Conservation (phyloP, 805 yeast genomes). For the Jamesozyma gamospora region DNA sequence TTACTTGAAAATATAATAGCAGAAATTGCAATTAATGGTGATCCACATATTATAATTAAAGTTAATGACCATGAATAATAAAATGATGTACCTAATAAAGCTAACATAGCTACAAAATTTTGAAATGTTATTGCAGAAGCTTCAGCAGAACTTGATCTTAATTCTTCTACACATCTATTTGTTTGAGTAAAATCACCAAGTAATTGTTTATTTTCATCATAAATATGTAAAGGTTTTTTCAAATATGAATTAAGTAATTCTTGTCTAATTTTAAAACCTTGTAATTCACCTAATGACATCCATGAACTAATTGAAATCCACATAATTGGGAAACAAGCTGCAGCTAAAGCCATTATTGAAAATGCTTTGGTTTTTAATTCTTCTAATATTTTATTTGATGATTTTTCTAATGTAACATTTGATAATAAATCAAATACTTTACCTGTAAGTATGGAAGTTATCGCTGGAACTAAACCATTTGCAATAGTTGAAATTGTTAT, state of each 20-base stretch:
- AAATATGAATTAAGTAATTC: slow-evolving; percentile 38
- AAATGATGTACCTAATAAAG: slow-evolving; percentile 55
- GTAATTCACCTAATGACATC: slow-evolving; percentile 64
- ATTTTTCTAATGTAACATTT: neutral
- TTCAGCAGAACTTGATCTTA: slow-evolving; percentile 58
- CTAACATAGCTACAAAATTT: slow-evolving; percentile 41
- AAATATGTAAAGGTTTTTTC: slow-evolving; percentile 45
- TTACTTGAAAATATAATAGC: slow-evolving; percentile 43
- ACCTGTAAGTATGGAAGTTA: slow-evolving; percentile 57
- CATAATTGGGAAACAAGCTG: slow-evolving; percentile 33
- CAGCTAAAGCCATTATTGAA: slow-evolving; percentile 39
- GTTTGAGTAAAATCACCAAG: slow-evolving; percentile 57
- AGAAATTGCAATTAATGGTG: slow-evolving; percentile 53
- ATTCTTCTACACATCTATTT: slow-evolving; percentile 66
- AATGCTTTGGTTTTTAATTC: slow-evolving; percentile 32
- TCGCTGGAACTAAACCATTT: slow-evolving; percentile 51
- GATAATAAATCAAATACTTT: slow-evolving; percentile 43
- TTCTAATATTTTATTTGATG: slow-evolving; percentile 39
- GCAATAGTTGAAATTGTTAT: slow-evolving; percentile 34
- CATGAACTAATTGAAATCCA: slow-evolving; percentile 54
- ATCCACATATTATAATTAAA: slow-evolving; percentile 57
- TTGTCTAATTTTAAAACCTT: slow-evolving; percentile 47
- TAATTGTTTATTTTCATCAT: slow-evolving; percentile 44
- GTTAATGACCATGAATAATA: slow-evolving; percentile 80
- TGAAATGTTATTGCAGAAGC: slow-evolving; percentile 49